A percentile compares a stretch with the other conserved stretches of the same genome.
These are phyloP conservation scores for Peribolospora kevripleyi DNA, from an alignment of 768 basidiomycete genomes.

Conservation along the genomic window DNA sequence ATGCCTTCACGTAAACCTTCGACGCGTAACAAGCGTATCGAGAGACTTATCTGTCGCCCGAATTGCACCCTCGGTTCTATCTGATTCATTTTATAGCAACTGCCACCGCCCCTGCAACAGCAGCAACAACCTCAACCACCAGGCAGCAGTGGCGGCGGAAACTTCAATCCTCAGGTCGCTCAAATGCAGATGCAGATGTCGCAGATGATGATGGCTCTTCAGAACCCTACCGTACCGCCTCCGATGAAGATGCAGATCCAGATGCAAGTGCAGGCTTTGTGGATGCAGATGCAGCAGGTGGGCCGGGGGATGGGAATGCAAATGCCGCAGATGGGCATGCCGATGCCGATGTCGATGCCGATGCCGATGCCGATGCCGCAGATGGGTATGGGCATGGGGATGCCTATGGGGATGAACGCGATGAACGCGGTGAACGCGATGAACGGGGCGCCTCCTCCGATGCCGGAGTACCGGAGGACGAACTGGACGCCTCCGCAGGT, in stretches of 20 bases:
- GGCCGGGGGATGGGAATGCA: constrained; percentile 24
- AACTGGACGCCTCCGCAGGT: too few relatives aligned
- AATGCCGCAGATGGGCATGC: constrained; percentile 29
- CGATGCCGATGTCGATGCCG: constrained; percentile 30
- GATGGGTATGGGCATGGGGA: constrained; percentile 17
- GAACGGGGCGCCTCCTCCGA: too few relatives aligned
- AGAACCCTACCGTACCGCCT: constrained; percentile 17
- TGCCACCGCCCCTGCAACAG: constrained; percentile 5
- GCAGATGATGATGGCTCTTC: constrained; percentile 11
- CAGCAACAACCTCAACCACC: constrained; percentile 41
- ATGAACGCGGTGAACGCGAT: too few relatives aligned
- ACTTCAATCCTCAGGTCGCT: constrained; percentile 16
- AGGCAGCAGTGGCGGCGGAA: constrained; percentile 24
- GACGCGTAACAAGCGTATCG: not conserved
- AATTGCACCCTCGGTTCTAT: not conserved
- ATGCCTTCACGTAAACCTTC: constrained; percentile 2
- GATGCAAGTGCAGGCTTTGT: constrained; percentile 56
- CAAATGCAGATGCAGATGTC: constrained; percentile 37
- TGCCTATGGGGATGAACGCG: too few relatives aligned
- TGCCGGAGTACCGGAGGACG: too few relatives aligned
- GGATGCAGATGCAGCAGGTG: constrained; percentile 24
- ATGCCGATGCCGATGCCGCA: constrained; percentile 12
- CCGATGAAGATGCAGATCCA: constrained; percentile 56
- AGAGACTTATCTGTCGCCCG: not conserved
- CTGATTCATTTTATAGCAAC: constrained; percentile 3